Evolutionary conservation across 73 alveolate species (phyloP), one percentile per base, ranked within the genome.

Genomic region (Paraurostyla sp.): DNA sequence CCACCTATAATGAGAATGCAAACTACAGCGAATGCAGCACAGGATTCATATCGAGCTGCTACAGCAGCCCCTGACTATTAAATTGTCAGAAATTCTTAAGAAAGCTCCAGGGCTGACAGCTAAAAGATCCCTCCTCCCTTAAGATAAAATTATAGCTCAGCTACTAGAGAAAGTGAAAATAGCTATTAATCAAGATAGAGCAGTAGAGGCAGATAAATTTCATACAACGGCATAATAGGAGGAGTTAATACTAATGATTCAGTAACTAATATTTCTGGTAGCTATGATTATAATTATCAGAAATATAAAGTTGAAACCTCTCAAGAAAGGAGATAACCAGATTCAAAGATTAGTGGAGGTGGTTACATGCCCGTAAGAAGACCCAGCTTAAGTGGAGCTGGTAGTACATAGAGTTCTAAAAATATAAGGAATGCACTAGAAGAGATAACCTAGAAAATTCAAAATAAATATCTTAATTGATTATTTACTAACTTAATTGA

Each of bases 391-490:
- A 23, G 69, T 4, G 51, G 80, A 27, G 7, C 46, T 16, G 80
- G 51, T 25, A 3, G 51, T 7, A 62, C 54, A 27, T 22, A 62
- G 51, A 62, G 80, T 32, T 23, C 51, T 62, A 36, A 62, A 62
- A 75, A 50, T 46, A n/a, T 69, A 7, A 69, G 52, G 46, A 69
- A 69, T n/a, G 87, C 87, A n/a, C 87, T 75, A n/a, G 87, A 75
- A 23, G 87, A 75, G 20, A 75, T 75, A 20, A 75, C 87, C 16
- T 25, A 40, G 30, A 75, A 75, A 75, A 75, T 75, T 7, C 87
- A 75, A 46, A 75, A 75, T 32, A 75, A 75, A 54, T 75, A 75
- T 75, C 63, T 75, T 62, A 32, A 62, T 32, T 62, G 80, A 62
- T 62, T 52, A n/a, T n/a, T n/a, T n/a, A n/a, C n/a, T n/a, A n/a